Base-by-base conservation (phyloP, 2,329 filamentous ascomycete species). In the Stagonosporopsis cucurbitacearum region DNA sequence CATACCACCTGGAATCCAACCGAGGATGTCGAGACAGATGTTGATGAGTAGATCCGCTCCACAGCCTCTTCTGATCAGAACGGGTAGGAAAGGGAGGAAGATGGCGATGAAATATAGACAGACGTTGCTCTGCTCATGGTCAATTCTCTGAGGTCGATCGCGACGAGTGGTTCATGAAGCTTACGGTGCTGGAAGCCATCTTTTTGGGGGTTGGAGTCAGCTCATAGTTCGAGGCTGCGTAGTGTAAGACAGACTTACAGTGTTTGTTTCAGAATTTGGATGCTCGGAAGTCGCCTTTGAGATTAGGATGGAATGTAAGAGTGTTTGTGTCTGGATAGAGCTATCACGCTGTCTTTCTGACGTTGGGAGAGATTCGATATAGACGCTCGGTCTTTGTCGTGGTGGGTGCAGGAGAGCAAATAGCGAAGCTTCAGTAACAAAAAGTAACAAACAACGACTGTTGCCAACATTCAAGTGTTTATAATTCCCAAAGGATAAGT, bases 11-110 rank as follows among this genome's bases (percentile, higher is more conserved):
- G 48, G 48, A 11, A 50, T 50, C 66, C 70, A 75, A 11, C 75
- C 77, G 6, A 79, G 58, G 15, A 75, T 64, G 11, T 59, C 67
- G 9, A 79, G 60, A 12, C 59, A 60, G 36, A 79, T 74, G 56
- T 79, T 79, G 59, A 79, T 79, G 19, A 77, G 51, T 22, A 79
- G 63, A 43, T 79, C 76, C 6, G 67, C 69, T 23, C 67, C 67
- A 50, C 76, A 78, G 28, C 75, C 77, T 3, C 69, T 66, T 50
- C 74, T 72, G 17, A 79, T 55, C 50, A 77, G 73, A 19, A 79
- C 77, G 6, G 77, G 70, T 2, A 79, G 52, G 7, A 77, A 77
- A 19, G 78, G 78, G 1, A 79, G 12, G 50, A 64, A 70, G 35
- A 73, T 63, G 2, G 66, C 71, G 48, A 73, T 57, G 52, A 73